Percentiles rank a stretch among this genome's conserved stretches.
Evolutionary conservation across 306 rosid genomes (phyloP).

Genomic region (Medicago truncatula): DNA sequence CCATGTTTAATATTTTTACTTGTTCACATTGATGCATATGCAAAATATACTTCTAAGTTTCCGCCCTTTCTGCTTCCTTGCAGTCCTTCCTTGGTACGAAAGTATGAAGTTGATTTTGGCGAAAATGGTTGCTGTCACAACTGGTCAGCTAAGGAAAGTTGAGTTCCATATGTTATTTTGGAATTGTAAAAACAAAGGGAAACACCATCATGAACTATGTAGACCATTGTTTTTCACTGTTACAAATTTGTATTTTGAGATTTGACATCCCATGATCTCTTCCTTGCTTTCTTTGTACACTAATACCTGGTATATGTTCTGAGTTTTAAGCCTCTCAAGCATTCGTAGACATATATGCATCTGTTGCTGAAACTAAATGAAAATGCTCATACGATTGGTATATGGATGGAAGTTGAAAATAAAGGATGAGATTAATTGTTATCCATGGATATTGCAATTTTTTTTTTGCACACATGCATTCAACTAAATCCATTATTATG

Average conservation of each 20-base stretch:
- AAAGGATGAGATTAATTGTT: neutral
- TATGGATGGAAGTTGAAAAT: slow-evolving; percentile 38
- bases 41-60: slow-evolving; percentile 17
- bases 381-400: slow-evolving; percentile 26
- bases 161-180: slow-evolving; percentile 54
- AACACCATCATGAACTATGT: slow-evolving; percentile 44
- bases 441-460: neutral
- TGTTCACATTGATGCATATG: slow-evolving; percentile 19
- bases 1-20: slow-evolving; percentile 6
- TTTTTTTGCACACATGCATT: neutral
- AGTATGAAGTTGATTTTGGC: slow-evolving; percentile 54
- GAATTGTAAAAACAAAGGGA: slow-evolving; percentile 52
- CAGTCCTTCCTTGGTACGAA: slow-evolving; percentile 78
- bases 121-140: slow-evolving; percentile 45
- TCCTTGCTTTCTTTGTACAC: slow-evolving; percentile 56
- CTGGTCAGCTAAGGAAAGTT: slow-evolving; percentile 49
- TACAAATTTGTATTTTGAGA: slow-evolving; percentile 54
- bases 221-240: slow-evolving; percentile 51
- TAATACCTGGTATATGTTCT: slow-evolving; percentile 46
- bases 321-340: slow-evolving; percentile 49
- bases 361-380: slow-evolving; percentile 48
- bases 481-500: neutral
- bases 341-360: slow-evolving; percentile 32
- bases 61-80: slow-evolving; percentile 33
- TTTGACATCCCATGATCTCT: slow-evolving; percentile 46